A percentile compares a stretch with the other conserved stretches of the same genome.
These are phyloP conservation scores for Candida sojae DNA, from an alignment of 1,139 yeast genomes.

Conservation along the genomic window DNA sequence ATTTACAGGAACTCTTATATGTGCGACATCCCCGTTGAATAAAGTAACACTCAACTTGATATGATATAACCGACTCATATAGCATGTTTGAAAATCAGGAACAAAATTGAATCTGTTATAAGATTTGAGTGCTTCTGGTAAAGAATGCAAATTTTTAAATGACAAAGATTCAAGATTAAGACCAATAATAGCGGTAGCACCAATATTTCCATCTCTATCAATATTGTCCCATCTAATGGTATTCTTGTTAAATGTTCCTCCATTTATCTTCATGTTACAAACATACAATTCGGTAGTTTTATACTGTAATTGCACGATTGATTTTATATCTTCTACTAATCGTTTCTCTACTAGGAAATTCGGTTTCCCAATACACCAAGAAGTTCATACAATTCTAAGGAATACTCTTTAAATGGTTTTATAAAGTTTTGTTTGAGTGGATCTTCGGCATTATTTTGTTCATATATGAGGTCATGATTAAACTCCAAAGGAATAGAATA, in stretches of 20 bases:
- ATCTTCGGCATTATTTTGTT: slow-evolving; percentile 24
- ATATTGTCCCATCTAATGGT: background rate
- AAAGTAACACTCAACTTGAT: slow-evolving; percentile 30
- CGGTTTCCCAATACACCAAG: slow-evolving; percentile 23
- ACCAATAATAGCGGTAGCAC: slow-evolving; percentile 9
- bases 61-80: slow-evolving; percentile 38
- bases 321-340: slow-evolving; percentile 31
- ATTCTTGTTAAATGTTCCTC: slow-evolving; percentile 6
- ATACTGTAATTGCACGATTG: slow-evolving; percentile 28
- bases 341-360: slow-evolving; percentile 31
- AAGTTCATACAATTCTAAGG: slow-evolving; percentile 22
- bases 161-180: slow-evolving; percentile 12
- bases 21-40: slow-evolving; percentile 27
- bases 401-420: slow-evolving; percentile 23
- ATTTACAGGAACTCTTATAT: slow-evolving; percentile 34
- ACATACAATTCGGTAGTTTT: slow-evolving; percentile 28
- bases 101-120: slow-evolving; percentile 28
- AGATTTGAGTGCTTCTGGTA: slow-evolving; percentile 7
- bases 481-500: slow-evolving; percentile 41
- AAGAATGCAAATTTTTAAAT: slow-evolving; percentile 10
- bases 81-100: slow-evolving; percentile 44
- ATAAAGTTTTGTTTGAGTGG: slow-evolving; percentile 25
- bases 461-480: slow-evolving; percentile 39
- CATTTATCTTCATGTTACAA: slow-evolving; percentile 15
- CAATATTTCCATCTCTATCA: background rate